phyloP scores from a whole-genome alignment of 257 asterid species.

The Paulownia fortunei region DNA sequence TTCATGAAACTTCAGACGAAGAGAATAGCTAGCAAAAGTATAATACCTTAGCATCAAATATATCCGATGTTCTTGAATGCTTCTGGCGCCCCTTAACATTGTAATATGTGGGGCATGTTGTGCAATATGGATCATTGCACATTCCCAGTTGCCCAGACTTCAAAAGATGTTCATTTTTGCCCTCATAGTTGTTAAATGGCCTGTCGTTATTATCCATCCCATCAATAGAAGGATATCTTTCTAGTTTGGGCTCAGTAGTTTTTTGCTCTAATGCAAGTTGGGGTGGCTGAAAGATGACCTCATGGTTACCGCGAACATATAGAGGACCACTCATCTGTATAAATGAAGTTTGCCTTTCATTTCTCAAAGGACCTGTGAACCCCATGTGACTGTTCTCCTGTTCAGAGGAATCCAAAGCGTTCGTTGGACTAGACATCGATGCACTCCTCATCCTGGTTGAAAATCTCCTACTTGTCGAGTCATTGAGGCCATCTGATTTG shows the following conservation, averaged over 20 bases:
- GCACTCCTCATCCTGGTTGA: conserved; percentile 58
- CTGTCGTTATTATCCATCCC: conserved; percentile 42
- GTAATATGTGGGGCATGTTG: conserved; percentile 75
- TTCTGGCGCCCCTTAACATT: conserved; percentile 43
- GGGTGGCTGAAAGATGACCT: conserved; percentile 45
- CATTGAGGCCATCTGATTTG: conserved; percentile 42
- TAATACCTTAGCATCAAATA: conserved; percentile 65
- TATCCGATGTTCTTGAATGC: conserved; percentile 51
- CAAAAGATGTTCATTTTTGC: conserved; percentile 64
- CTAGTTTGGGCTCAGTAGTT: conserved; percentile 36
- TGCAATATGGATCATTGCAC: conserved; percentile 85
- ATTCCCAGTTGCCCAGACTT: conserved; percentile 80
- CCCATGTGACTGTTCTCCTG: conserved; percentile 39
- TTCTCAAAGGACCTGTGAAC: conserved; percentile 65
- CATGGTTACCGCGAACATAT: conserved; percentile 39
- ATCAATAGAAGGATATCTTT: conserved; percentile 50
- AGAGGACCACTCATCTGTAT: conserved; percentile 69
- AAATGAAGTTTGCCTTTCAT: conserved; percentile 41
- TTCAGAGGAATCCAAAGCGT: conserved; percentile 42
- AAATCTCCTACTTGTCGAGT: conserved; percentile 34
- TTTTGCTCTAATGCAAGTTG: conserved; percentile 39
- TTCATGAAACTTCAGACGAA: background rate
- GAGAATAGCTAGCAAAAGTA: background rate
- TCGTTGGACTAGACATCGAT: conserved; percentile 54
- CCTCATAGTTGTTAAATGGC: conserved; percentile 41